These are phyloP conservation scores for Paraleonurus japonicus DNA, from an alignment of 257 asterid genomes.

Conservation along the genomic window DNA sequence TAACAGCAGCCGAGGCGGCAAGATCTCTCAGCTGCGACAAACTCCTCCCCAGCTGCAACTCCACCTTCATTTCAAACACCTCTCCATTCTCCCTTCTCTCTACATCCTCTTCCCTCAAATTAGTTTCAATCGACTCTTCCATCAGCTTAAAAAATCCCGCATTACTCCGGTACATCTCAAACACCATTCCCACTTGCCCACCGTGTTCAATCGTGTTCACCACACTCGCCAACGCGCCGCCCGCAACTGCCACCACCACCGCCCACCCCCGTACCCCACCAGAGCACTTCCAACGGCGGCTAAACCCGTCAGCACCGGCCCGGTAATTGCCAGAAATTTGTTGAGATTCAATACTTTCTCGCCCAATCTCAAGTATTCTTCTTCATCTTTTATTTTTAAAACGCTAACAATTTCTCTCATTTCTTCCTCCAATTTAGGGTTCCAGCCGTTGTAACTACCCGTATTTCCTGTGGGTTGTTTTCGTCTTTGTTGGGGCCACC, in stretches of 20 bases:
- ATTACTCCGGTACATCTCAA: constrained; percentile 72
- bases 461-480: background rate
- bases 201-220: constrained; percentile 75
- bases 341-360: constrained; percentile 51
- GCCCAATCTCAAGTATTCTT: constrained; percentile 52
- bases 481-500: constrained; percentile 52
- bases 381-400: constrained; percentile 41
- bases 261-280: constrained; percentile 36
- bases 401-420: constrained; percentile 44
- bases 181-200: constrained; percentile 81
- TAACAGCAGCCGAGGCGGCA: constrained; percentile 29
- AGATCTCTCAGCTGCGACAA: constrained; percentile 60
- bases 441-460: constrained; percentile 47
- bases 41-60: constrained; percentile 70
- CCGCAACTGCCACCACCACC: constrained; percentile 40
- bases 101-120: constrained; percentile 43
- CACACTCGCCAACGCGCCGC: constrained; percentile 66
- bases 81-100: constrained; percentile 68
- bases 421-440: constrained; percentile 48
- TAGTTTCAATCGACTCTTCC: constrained; percentile 61
- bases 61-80: constrained; percentile 63
- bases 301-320: constrained; percentile 59
- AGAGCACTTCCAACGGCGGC: constrained; percentile 57
- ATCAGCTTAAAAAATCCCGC: constrained; percentile 69
- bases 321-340: constrained; percentile 44